These are phyloP conservation scores for Annulohypoxylon truncatum DNA, from an alignment of 2,329 filamentous ascomycete species.

Conservation along the genomic window DNA sequence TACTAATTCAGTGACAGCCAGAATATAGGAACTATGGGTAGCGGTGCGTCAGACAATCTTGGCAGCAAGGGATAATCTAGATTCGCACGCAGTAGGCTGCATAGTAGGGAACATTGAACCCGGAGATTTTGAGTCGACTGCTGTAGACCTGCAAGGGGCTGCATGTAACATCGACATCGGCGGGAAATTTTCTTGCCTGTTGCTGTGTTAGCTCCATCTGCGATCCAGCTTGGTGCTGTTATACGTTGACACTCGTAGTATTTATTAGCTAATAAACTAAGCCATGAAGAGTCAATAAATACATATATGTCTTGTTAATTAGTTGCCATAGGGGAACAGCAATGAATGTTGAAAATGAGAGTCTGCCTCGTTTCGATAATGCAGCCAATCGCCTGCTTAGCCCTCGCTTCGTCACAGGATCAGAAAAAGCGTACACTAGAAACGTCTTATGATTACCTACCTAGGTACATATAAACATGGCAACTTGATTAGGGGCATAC, in stretches of 20 bases:
- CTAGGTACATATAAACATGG: too few species aligned
- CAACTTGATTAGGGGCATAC: too few species aligned
- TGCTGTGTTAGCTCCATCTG: conserved; percentile 9
- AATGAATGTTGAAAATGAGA: too few species aligned
- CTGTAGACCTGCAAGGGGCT: conserved; percentile 28
- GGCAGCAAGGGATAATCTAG: conserved; percentile 35
- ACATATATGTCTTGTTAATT: background rate
- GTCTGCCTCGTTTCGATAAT: background rate
- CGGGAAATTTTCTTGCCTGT: conserved; percentile 15
- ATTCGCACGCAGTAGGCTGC: conserved; percentile 28
- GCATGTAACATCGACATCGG: conserved; percentile 26
- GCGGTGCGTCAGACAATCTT: conserved; percentile 20
- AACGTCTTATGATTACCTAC: too few species aligned
- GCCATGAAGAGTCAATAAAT: background rate
- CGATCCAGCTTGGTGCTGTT: background rate
- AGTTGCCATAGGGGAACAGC: background rate
- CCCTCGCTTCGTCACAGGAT: too few species aligned
- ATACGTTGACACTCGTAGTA: conserved; percentile 2
- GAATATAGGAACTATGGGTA: background rate
- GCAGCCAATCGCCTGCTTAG: too few species aligned
- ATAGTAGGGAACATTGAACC: conserved; percentile 1
- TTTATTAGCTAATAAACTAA: background rate
- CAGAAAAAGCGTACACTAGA: too few species aligned
- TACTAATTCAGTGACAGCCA: conserved; percentile 6
- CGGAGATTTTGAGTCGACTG: conserved; percentile 15